Conservation (phyloP, 2,329 filamentous ascomycete genomes). For the Alternaria gaisen region DNA sequence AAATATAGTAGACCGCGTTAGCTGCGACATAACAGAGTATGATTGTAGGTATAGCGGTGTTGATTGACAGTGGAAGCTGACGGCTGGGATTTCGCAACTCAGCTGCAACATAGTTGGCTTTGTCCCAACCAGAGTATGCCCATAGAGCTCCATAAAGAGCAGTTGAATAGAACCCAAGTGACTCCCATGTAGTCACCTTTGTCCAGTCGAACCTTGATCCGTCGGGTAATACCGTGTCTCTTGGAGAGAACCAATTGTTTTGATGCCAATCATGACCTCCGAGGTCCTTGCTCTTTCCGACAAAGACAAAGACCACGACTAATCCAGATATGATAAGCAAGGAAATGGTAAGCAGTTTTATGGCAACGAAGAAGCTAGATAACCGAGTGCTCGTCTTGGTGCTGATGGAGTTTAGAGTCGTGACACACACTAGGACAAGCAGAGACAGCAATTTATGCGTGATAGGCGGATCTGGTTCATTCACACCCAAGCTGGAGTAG, state of each 20-base stretch:
- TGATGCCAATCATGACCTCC: slow-evolving; percentile 47
- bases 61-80: slow-evolving; percentile 68
- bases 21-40: slow-evolving; percentile 68
- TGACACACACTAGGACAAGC: slow-evolving; percentile 51
- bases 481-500: slow-evolving; percentile 64
- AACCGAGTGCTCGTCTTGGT: slow-evolving; percentile 53
- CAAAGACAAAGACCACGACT: slow-evolving; percentile 43
- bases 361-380: slow-evolving; percentile 51
- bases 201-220: slow-evolving; percentile 47
- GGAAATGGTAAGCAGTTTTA: slow-evolving; percentile 49
- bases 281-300: slow-evolving; percentile 38
- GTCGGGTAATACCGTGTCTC: slow-evolving; percentile 40
- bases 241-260: slow-evolving; percentile 44
- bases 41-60: slow-evolving; percentile 69
- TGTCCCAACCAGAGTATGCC: slow-evolving; percentile 52
- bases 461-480: slow-evolving; percentile 60
- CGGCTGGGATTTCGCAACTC: slow-evolving; percentile 45
- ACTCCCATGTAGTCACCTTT: slow-evolving; percentile 62
- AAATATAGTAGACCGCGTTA: slow-evolving; percentile 69
- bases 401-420: slow-evolving; percentile 55
- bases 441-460: slow-evolving; percentile 53
- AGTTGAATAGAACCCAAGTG: slow-evolving; percentile 68
- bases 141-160: slow-evolving; percentile 56
- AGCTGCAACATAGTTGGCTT: slow-evolving; percentile 52
- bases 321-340: slow-evolving; percentile 49